phyloP scores from a whole-genome alignment of 176 grass and related monocot species.

The Carex pumila region DNA sequence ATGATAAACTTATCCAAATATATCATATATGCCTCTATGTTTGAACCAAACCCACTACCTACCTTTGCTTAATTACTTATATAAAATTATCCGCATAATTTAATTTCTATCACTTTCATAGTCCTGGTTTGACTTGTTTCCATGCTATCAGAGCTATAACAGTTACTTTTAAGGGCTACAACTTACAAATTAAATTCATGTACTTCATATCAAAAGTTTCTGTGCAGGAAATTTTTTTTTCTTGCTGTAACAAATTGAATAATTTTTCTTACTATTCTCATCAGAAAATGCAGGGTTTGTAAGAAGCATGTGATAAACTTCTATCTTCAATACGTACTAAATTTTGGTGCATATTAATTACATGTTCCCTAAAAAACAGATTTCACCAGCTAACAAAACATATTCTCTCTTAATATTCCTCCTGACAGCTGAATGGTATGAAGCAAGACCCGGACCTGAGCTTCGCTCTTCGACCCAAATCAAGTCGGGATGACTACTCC shows the following conservation, averaged over 20 bases:
- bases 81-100: background rate
- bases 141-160: background rate
- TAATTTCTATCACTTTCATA: background rate
- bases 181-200: background rate
- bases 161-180: background rate
- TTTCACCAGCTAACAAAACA: background rate
- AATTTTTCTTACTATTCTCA: background rate
- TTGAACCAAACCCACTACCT: constrained; percentile 10
- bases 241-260: background rate
- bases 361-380: background rate
- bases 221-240: background rate
- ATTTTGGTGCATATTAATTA: background rate
- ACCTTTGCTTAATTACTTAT: background rate
- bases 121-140: background rate
- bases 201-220: background rate
- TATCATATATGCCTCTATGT: background rate
- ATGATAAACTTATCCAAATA: background rate
- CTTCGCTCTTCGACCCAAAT: constrained; percentile 33
- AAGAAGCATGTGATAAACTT: background rate
- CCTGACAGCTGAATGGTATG: constrained; percentile 33
- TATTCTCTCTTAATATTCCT: background rate
- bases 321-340: background rate
- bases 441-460: constrained; percentile 34
- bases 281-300: background rate
- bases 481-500: constrained; percentile 30